Evolutionary conservation across 2,329 filamentous ascomycete species (phyloP).

Genomic region (Aspergillus aculeatinus): DNA sequence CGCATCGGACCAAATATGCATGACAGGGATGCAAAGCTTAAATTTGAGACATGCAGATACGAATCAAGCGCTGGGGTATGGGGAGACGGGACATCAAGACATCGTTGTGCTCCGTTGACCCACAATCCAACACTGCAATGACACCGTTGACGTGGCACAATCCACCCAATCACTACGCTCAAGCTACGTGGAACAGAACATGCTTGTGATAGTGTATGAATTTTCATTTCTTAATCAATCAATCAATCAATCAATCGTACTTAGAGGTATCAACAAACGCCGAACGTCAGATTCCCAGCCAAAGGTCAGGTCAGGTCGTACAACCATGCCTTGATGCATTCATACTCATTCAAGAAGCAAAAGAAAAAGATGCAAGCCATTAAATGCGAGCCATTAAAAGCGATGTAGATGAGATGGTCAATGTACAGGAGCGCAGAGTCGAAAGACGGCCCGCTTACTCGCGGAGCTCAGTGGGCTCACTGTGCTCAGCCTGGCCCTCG

Average conservation of each 20-base stretch:
- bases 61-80: too few species aligned
- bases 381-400: slow-evolving; percentile 8
- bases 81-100: too few species aligned
- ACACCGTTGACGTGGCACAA: too few species aligned
- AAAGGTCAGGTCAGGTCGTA: neutral
- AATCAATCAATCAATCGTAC: neutral
- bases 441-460: slow-evolving; percentile 14
- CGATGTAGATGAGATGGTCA: slow-evolving; percentile 2
- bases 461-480: slow-evolving; percentile 21
- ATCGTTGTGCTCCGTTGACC: too few species aligned
- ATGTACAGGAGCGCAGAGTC: neutral
- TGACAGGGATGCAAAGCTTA: too few species aligned
- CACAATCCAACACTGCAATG: too few species aligned
- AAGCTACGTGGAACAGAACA: too few species aligned
- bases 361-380: slow-evolving; percentile 3
- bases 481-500: slow-evolving; percentile 18
- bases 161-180: too few species aligned
- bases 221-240: neutral
- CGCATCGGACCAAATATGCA: too few species aligned
- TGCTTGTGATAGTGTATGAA: too few species aligned
- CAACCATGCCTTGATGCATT: slow-evolving; percentile 3
- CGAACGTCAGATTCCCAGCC: neutral
- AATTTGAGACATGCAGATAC: too few species aligned
- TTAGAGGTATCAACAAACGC: slow-evolving; percentile 7
- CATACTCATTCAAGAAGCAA: neutral